phyloP scores from a whole-genome alignment of 192 early-diverging fungal species.

The Coemansia sp. region DNA sequence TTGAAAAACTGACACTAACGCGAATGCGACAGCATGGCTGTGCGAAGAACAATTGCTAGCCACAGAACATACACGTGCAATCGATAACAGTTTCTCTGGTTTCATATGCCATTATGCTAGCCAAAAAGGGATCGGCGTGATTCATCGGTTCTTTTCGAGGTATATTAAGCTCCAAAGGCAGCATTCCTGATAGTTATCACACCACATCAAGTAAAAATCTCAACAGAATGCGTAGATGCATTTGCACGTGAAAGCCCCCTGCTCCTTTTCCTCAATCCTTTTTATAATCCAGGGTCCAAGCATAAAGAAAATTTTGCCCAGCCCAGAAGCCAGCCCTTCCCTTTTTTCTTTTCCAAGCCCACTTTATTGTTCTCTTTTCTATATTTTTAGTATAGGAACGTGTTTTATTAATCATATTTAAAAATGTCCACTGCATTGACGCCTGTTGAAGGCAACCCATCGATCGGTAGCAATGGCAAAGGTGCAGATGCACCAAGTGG shows the following conservation, averaged over 20 bases:
- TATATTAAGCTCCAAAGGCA: no score
- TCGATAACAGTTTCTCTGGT: not conserved
- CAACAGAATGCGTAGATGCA: conserved; percentile 2
- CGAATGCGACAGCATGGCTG: conserved; percentile 37
- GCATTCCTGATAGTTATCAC: no score
- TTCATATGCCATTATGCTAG: conserved; percentile 1
- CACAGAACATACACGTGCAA: not conserved
- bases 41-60: not conserved
- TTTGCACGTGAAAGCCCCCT: conserved; percentile 14
- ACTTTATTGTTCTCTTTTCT: conserved; percentile 6
- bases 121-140: no score
- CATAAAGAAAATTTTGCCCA: conserved; percentile 1
- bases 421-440: conserved; percentile 18
- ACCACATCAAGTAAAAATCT: no score
- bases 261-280: not conserved
- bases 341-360: conserved; percentile 6
- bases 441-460: conserved; percentile 6
- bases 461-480: conserved; percentile 28
- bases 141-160: no score
- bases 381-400: not conserved
- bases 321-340: conserved; percentile 9
- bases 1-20: conserved; percentile 47
- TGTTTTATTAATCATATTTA: not conserved
- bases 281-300: conserved; percentile 8
- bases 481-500: conserved; percentile 17